Evolutionary conservation across 2,329 filamentous ascomycete genomes (phyloP).

Genomic region (Penicillium thymicola): DNA sequence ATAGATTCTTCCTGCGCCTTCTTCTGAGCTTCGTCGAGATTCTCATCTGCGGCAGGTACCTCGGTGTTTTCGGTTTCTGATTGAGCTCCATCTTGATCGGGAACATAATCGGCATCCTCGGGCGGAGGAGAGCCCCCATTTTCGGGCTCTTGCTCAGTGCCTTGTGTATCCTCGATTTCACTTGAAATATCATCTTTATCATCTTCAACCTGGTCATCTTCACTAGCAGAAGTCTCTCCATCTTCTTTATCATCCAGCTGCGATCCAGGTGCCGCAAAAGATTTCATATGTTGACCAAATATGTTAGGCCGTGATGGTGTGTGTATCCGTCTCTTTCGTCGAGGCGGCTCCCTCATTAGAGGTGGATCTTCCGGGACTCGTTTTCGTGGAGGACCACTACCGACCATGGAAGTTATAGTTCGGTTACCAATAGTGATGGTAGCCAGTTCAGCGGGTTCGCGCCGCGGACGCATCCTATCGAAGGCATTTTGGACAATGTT

Average conservation of each 20-base stretch:
- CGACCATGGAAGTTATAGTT: constrained; percentile 64
- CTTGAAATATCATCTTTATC: not conserved
- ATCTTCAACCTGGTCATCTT: constrained; percentile 8
- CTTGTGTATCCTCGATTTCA: constrained; percentile 21
- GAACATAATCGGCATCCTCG: constrained; percentile 19
- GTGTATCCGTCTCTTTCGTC: constrained; percentile 42
- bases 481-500: constrained; percentile 59
- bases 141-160: constrained; percentile 1
- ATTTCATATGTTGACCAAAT: constrained; percentile 48
- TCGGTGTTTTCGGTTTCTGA: constrained; percentile 4
- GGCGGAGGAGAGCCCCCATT: constrained; percentile 10
- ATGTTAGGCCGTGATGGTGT: constrained; percentile 38
- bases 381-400: constrained; percentile 48
- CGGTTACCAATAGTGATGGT: constrained; percentile 72
- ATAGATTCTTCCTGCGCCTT: constrained; percentile 47
- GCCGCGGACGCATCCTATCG: constrained; percentile 62
- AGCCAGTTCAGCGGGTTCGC: constrained; percentile 61
- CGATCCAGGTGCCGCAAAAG: constrained; percentile 56
- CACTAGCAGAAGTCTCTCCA: constrained; percentile 16
- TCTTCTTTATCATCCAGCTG: constrained; percentile 27
- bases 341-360: constrained; percentile 18
- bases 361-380: constrained; percentile 29
- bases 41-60: constrained; percentile 30
- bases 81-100: constrained; percentile 4
- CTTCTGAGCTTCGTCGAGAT: constrained; percentile 56